These are phyloP conservation scores for Amanita rubescens DNA, from an alignment of 768 basidiomycete species.

Conservation along the genomic window DNA sequence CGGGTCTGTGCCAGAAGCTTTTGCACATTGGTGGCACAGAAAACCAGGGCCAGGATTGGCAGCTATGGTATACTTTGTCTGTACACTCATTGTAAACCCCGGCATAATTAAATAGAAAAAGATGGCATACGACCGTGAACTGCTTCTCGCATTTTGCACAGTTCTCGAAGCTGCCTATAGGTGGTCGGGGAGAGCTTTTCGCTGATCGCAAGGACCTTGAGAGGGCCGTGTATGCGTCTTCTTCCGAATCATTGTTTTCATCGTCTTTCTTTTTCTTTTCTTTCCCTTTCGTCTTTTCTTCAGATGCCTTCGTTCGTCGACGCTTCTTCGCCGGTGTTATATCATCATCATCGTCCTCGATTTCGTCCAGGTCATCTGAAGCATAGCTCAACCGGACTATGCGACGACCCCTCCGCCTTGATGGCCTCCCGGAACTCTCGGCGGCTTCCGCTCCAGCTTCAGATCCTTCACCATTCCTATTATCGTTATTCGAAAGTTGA, in stretches of 20 bases:
- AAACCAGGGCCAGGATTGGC: slow-evolving; percentile 64
- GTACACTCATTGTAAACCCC: neutral
- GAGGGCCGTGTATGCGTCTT: slow-evolving; percentile 61
- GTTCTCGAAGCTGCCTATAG: slow-evolving; percentile 69
- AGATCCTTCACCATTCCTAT: neutral
- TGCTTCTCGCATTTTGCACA: slow-evolving; percentile 80
- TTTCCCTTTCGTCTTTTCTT: slow-evolving; percentile 32
- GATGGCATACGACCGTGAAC: slow-evolving; percentile 74
- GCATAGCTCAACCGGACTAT: too few species aligned
- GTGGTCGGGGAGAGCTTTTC: slow-evolving; percentile 41
- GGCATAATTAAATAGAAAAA: neutral
- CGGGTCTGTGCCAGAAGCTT: slow-evolving; percentile 69
- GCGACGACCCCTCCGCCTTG: slow-evolving; percentile 12
- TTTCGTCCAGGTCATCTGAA: slow-evolving; percentile 72
- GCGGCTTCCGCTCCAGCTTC: neutral
- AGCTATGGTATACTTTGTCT: slow-evolving; percentile 87
- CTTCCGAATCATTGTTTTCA: slow-evolving; percentile 49
- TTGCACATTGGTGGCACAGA: slow-evolving; percentile 81
- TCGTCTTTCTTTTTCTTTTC: slow-evolving; percentile 37
- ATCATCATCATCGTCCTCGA: slow-evolving; percentile 25
- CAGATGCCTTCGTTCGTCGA: slow-evolving; percentile 42
- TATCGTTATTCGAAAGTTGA: slow-evolving; percentile 13
- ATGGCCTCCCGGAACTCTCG: slow-evolving; percentile 11
- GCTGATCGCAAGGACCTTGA: slow-evolving; percentile 41
- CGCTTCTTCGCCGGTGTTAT: slow-evolving; percentile 43